These are phyloP conservation scores for Aspergillus amoenus DNA, from an alignment of 2,329 filamentous ascomycete genomes.

Conservation along the genomic window DNA sequence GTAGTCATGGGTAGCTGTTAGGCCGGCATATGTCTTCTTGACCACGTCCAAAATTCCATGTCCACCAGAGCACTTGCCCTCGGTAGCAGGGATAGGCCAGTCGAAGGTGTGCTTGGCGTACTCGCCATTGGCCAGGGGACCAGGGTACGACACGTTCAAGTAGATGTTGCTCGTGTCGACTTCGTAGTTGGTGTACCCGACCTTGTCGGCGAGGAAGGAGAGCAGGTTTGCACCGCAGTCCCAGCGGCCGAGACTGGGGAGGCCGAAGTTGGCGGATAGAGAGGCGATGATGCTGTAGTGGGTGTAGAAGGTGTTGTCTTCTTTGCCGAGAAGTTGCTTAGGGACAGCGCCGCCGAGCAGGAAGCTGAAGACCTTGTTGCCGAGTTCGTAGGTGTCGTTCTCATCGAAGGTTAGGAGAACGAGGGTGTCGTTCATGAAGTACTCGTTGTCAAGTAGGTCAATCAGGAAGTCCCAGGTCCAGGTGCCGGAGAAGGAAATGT, in stretches of 20 bases:
- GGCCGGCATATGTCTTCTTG: slow-evolving; percentile 29
- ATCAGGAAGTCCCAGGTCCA: slow-evolving; percentile 70
- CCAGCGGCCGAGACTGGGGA: slow-evolving; percentile 68
- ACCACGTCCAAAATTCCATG: slow-evolving; percentile 34
- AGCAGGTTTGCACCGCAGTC: slow-evolving; percentile 73
- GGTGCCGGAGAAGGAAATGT: slow-evolving; percentile 64
- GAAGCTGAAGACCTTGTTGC: slow-evolving; percentile 69
- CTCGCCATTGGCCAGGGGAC: slow-evolving; percentile 33
- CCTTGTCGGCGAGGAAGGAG: slow-evolving; percentile 58
- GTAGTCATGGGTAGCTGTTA: slow-evolving; percentile 34
- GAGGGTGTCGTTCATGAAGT: slow-evolving; percentile 75
- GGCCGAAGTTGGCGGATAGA: slow-evolving; percentile 68
- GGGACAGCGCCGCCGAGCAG: slow-evolving; percentile 75
- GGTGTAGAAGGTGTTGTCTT: slow-evolving; percentile 69
- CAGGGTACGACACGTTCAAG: slow-evolving; percentile 58
- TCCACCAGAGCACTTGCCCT: slow-evolving; percentile 35
- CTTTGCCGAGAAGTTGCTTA: slow-evolving; percentile 61
- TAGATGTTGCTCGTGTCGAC: slow-evolving; percentile 45
- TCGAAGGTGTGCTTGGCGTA: slow-evolving; percentile 24
- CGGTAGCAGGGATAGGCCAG: slow-evolving; percentile 35
- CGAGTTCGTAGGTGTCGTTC: slow-evolving; percentile 66
- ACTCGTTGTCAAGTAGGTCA: slow-evolving; percentile 65
- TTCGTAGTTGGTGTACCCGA: slow-evolving; percentile 52
- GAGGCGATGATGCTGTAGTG: slow-evolving; percentile 71
- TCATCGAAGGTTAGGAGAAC: slow-evolving; percentile 85